A percentile compares a stretch with the other conserved stretches of the same genome.
Evolutionary conservation across 2,329 filamentous ascomycete genomes (phyloP).

Genomic region (Bisporella sp.): DNA sequence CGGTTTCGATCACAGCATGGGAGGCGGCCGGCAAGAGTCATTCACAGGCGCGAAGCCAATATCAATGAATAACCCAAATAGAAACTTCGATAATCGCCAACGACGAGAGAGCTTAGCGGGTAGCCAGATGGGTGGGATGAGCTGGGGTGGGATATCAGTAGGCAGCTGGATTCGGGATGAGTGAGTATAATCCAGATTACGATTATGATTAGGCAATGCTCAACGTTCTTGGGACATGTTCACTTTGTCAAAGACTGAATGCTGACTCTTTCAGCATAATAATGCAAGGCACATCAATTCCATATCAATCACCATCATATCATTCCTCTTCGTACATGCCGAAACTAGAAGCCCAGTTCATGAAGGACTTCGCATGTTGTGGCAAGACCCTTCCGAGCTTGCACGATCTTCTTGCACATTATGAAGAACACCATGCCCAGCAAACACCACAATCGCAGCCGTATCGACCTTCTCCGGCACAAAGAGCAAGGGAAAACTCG

Average conservation of each 20-base stretch:
- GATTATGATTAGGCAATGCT: conserved; percentile 4
- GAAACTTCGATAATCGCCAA: conserved; percentile 48
- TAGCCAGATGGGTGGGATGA: conserved; percentile 75
- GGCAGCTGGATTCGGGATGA: conserved; percentile 97
- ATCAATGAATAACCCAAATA: conserved; percentile 56
- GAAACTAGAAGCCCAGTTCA: conserved; percentile 94
- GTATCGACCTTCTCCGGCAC: conserved; percentile 28
- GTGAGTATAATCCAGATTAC: conserved; percentile 53
- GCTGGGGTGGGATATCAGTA: conserved; percentile 93
- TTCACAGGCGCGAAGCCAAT: conserved; percentile 61
- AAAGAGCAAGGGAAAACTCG: conserved; percentile 35
- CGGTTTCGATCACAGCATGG: conserved; percentile 48
- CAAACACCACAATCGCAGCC: conserved; percentile 45
- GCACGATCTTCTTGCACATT: conserved; percentile 92
- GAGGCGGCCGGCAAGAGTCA: conserved; percentile 50
- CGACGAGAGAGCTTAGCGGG: conserved; percentile 57
- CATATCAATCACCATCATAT: conserved; percentile 85
- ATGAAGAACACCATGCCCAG: conserved; percentile 88
- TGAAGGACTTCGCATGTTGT: conserved; percentile 96
- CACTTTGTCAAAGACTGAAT: conserved; percentile 1
- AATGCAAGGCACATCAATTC: conserved; percentile 93
- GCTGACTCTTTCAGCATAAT: conserved; percentile 59
- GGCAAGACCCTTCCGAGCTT: conserved; percentile 82
- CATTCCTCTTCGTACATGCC: conserved; percentile 95
- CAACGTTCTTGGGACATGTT: conserved; percentile 13